These are phyloP conservation scores for Pichia cabralensis DNA, from an alignment of 805 yeast genomes.

Conservation along the genomic window DNA sequence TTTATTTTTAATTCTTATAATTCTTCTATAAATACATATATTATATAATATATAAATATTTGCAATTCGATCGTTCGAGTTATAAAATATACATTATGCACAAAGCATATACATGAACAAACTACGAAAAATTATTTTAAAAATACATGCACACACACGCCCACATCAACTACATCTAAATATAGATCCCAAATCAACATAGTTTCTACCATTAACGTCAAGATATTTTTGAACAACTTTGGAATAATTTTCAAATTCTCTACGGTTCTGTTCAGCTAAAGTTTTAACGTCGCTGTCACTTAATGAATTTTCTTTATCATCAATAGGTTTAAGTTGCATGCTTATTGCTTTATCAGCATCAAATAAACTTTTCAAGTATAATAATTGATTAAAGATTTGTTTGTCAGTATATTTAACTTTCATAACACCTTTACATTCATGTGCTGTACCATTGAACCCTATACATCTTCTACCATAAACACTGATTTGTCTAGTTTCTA, in stretches of 20 bases:
- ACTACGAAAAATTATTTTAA: background rate
- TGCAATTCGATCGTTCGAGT: no score
- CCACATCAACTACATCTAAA: slow-evolving; percentile 28
- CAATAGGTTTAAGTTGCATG: slow-evolving; percentile 37
- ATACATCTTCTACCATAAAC: slow-evolving; percentile 86
- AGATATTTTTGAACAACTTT: slow-evolving; percentile 64
- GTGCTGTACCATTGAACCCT: slow-evolving; percentile 49
- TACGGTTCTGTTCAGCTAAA: slow-evolving; percentile 70
- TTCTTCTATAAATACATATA: no score
- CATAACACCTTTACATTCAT: slow-evolving; percentile 74
- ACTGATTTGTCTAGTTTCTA: slow-evolving; percentile 71
- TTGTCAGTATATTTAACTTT: slow-evolving; percentile 66
- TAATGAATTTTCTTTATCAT: slow-evolving; percentile 16
- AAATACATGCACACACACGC: background rate
- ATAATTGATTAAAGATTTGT: slow-evolving; percentile 74
- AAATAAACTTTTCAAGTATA: slow-evolving; percentile 69
- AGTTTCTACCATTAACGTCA: slow-evolving; percentile 76
- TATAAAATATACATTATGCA: no score
- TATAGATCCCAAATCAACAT: slow-evolving; percentile 76
- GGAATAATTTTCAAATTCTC: slow-evolving; percentile 40
- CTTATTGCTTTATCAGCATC: slow-evolving; percentile 71
- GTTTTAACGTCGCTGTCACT: slow-evolving; percentile 26
- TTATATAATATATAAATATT: no score
- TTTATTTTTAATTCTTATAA: no score
- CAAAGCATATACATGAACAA: no score